Evolutionary conservation across 805 yeast genomes (phyloP), one percentile per base, ranked within the genome.

Genomic region (Dipodascopsis uninucleata): DNA sequence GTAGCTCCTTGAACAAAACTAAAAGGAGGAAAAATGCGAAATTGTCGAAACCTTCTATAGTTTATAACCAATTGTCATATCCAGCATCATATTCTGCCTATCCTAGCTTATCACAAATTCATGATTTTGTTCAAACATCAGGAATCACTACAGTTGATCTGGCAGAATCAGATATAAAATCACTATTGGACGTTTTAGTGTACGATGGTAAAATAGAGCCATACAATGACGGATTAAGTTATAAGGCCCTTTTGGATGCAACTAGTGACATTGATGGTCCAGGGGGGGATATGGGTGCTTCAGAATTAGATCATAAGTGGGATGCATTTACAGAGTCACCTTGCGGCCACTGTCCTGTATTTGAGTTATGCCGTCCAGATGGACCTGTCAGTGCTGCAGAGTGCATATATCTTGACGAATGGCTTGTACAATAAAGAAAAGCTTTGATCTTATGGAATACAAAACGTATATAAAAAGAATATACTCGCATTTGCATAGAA

Each of bases 141-240:
- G 82, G 83, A 41, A 82, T 93, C 46, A 82, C 96, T 7, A 78
- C 82, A 28, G 89, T 87, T 17, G 96, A 89, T 41, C 72, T 93
- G 47, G 78, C 79, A 2, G 69, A 77, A 17, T 71, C 76, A 28
- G 95, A 93, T 61, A 81, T 93, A 37, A 71, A 88, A 45, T 71
- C 94, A 0, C 69, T 93, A 18, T 87, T 97, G 63, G 94, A 88
- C 53, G 97, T 93, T 12, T 68, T 93, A 36, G 79, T 83, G 1
- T 86, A 74, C 63, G 98, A 93, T 59, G 96, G 88, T 58, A 84
- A 81, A 62, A 62, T 93, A 39, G 97, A 88, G 60, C 14, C 45
- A 12, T 70, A 79, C 2, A 71, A 72, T 32, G 69, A 76, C 23
- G 80, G 70, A 2, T 76, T 81, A 53, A 75, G 79, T 34, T 90